Conservation (phyloP, 192 early-diverging fungal genomes). For the Chytriomyces sp. region DNA sequence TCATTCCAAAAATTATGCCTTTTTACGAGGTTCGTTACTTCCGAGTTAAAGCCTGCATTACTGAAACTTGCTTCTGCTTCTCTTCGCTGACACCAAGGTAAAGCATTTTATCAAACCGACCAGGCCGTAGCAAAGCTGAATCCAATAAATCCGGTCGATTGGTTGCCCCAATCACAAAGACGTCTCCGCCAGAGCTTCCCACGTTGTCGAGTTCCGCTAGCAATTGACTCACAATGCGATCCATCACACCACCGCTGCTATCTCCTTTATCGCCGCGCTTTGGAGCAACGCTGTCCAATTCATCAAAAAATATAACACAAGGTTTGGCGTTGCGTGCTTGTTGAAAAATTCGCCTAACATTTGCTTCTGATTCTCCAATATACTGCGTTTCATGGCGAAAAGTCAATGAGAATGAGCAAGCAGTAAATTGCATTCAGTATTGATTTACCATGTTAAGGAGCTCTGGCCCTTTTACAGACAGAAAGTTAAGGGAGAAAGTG, state of each 20-base stretch:
- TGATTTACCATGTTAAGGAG: constrained; percentile 28
- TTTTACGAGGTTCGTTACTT: constrained; percentile 61
- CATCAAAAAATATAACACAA: constrained; percentile 99
- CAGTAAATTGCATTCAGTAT: neutral
- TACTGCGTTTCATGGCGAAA: constrained; percentile 61
- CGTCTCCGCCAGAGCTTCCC: constrained; percentile 58
- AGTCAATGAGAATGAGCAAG: neutral
- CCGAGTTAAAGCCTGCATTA: constrained; percentile 91
- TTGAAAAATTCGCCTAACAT: constrained; percentile 95
- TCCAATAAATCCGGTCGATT: constrained; percentile 98
- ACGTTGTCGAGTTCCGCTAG: constrained; percentile 97
- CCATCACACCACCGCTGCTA: constrained; percentile 95
- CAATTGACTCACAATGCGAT: constrained; percentile 96
- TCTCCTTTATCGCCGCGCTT: constrained; percentile 98
- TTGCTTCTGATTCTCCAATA: constrained; percentile 98
- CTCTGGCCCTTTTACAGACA: constrained; percentile 85
- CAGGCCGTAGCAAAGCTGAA: constrained; percentile 78
- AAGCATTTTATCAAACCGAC: constrained; percentile 94
- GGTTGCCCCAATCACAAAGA: constrained; percentile 99
- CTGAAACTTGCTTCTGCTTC: constrained; percentile 83
- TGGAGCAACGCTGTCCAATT: constrained; percentile 96
- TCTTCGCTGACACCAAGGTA: constrained; percentile 94
- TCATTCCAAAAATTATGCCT: neutral
- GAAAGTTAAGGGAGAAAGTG: constrained; percentile 95
- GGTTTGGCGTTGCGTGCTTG: constrained; percentile 95